phyloP scores from a whole-genome alignment of 768 basidiomycete species.

The Hemileccinum impolitum region DNA sequence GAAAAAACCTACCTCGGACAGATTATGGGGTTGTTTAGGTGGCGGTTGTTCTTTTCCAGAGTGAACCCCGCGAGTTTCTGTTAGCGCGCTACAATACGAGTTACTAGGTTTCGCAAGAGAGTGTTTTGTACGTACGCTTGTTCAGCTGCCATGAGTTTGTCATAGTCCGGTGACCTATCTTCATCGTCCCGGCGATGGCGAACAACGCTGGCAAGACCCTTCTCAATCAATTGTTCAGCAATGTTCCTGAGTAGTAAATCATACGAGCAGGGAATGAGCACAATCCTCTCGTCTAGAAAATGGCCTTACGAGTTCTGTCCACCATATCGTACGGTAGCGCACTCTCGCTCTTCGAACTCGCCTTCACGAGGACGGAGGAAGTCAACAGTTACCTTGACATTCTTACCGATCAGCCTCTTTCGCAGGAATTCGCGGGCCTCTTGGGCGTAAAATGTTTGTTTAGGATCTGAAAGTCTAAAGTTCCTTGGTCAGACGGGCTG shows the following conservation, averaged over 20 bases:
- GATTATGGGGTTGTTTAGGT: slow-evolving; percentile 80
- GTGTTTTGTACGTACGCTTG: slow-evolving; percentile 62
- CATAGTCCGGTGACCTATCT: slow-evolving; percentile 92
- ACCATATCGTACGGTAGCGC: slow-evolving; percentile 84
- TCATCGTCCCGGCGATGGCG: slow-evolving; percentile 95
- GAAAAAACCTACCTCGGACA: slow-evolving; percentile 69
- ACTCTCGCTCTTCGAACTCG: slow-evolving; percentile 91
- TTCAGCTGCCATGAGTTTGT: slow-evolving; percentile 94
- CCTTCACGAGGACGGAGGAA: slow-evolving; percentile 90
- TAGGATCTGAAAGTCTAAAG: slow-evolving; percentile 74
- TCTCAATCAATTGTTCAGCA: slow-evolving; percentile 90
- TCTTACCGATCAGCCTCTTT: slow-evolving; percentile 88
- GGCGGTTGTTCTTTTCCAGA: slow-evolving; percentile 85
- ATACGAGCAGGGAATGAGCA: slow-evolving; percentile 1
- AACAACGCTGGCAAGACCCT: slow-evolving; percentile 84
- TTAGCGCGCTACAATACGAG: slow-evolving; percentile 54
- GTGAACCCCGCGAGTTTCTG: slow-evolving; percentile 82
- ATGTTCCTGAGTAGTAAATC: slow-evolving; percentile 58
- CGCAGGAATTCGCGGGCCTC: slow-evolving; percentile 93
- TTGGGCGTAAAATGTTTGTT: slow-evolving; percentile 81
- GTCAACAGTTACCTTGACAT: slow-evolving; percentile 79
- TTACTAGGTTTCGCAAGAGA: not conserved
- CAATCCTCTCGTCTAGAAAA: not conserved
- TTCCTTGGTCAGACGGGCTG: slow-evolving; percentile 2
- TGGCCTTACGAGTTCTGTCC: slow-evolving; percentile 67